Evolutionary conservation across 129 eudicot species (phyloP), one percentile per base, ranked within the genome.

Genomic region (Ambrosia artemisiifolia): DNA sequence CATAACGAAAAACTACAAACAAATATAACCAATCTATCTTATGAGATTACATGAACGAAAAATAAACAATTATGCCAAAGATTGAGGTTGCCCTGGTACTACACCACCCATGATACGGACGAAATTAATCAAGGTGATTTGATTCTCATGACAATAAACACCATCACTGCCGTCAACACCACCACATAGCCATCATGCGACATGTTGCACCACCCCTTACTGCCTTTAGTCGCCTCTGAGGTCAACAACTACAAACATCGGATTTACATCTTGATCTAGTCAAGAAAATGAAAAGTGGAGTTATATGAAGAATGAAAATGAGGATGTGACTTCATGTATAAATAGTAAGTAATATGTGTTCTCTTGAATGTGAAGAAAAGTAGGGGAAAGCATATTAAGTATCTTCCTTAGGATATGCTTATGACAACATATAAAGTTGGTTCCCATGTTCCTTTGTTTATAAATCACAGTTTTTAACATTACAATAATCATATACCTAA

Each of bases 341-440:
- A 62, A 69, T 69, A 70, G 66, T 65, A 51, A 70, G 66, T 65
- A 51, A 42, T 18, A 13, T 46, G 72, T 51, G 60, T 62, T 70
- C 30, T 60, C 30, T 60, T 63, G 66, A 70, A 43, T 32, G 51
- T 30, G 50, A 17, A 63, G 69, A 36, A 78, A 75, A 44, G 77
- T 63, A 63, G 61, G 77, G 30, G 80, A 68, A 33, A 63, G 82
- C 82, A 62, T 71, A 43, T 12, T 40, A 40, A 63, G 82, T 69
- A 78, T 78, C 82, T 78, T 78, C 82, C 82, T 49, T 64, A 53
- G 82, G 61, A 78, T 78, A 78, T 78, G 77, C 82, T 63, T 9
- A 53, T 70, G 67, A 63, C 77, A 70, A 70, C 77, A 78, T 71
- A 63, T 70, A 71, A 71, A 70, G 61, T 50, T 48, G 77, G 77